A percentile compares a stretch with the other conserved stretches of the same genome.
These are phyloP conservation scores for Serendipita sp. DNA, from an alignment of 768 basidiomycete genomes.

Conservation along the genomic window DNA sequence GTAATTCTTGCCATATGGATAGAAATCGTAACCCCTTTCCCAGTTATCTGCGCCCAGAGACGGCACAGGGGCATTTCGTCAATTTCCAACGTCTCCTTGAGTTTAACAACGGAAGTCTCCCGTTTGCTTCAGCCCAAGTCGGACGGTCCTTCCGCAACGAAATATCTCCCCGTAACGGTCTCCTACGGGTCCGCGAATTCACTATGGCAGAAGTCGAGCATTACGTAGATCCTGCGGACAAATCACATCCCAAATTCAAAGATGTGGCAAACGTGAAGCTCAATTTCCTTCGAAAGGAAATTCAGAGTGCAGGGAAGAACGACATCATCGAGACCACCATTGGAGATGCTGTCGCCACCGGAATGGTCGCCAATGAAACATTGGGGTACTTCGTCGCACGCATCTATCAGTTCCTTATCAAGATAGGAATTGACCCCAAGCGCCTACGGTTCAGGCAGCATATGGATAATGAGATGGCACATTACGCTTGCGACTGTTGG, in stretches of 20 bases:
- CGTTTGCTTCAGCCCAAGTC: slow-evolving; percentile 95
- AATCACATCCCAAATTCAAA: slow-evolving; percentile 67
- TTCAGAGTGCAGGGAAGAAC: slow-evolving; percentile 63
- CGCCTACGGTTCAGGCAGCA: slow-evolving; percentile 92
- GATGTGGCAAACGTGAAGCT: slow-evolving; percentile 66
- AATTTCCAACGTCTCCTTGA: slow-evolving; percentile 95
- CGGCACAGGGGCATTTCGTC: slow-evolving; percentile 96
- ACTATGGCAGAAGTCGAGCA: slow-evolving; percentile 99
- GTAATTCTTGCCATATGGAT: slow-evolving; percentile 13
- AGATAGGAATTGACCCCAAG: slow-evolving; percentile 74
- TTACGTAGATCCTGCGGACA: slow-evolving; percentile 89
- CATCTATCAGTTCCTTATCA: slow-evolving; percentile 74
- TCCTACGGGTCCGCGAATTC: slow-evolving; percentile 95
- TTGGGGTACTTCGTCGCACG: slow-evolving; percentile 94
- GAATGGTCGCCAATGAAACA: slow-evolving; percentile 89
- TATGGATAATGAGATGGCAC: slow-evolving; percentile 99
- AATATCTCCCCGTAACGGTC: slow-evolving; percentile 90
- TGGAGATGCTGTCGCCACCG: slow-evolving; percentile 76
- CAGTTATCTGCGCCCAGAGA: slow-evolving; percentile 93
- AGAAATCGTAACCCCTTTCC: not conserved
- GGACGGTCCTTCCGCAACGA: slow-evolving; percentile 95
- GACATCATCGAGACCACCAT: slow-evolving; percentile 50
- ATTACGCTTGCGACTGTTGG: slow-evolving; percentile 99
- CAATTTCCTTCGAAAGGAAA: slow-evolving; percentile 61
- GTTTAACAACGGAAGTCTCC: slow-evolving; percentile 92